Evolutionary conservation across 257 asterid species (phyloP).

Genomic region (Jacaranda mimosifolia): DNA sequence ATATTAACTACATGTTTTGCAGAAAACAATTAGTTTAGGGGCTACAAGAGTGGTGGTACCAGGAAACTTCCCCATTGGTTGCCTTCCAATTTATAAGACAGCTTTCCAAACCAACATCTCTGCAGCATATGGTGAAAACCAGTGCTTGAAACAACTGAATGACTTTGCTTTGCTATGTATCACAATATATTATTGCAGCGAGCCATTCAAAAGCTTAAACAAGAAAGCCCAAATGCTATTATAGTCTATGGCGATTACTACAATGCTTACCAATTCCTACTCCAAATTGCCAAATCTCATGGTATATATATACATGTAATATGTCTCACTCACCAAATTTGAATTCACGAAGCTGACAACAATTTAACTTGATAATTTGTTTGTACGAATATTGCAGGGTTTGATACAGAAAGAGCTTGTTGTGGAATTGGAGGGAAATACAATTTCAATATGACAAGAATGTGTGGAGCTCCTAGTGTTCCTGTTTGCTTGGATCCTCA

Average conservation of each 20-base stretch:
- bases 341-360: neutral
- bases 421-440: slow-evolving; percentile 38
- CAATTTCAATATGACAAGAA: slow-evolving; percentile 17
- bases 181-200: slow-evolving; percentile 23
- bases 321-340: no score
- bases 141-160: slow-evolving; percentile 26
- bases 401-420: slow-evolving; percentile 21
- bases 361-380: neutral
- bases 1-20: neutral
- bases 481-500: slow-evolving; percentile 17
- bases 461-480: slow-evolving; percentile 1
- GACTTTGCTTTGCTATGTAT: slow-evolving; percentile 24
- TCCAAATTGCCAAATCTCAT: neutral
- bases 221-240: slow-evolving; percentile 18
- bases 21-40: slow-evolving; percentile 28
- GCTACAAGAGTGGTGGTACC: slow-evolving; percentile 35
- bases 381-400: neutral
- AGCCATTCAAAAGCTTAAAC: slow-evolving; percentile 2
- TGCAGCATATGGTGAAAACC: slow-evolving; percentile 20
- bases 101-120: slow-evolving; percentile 22
- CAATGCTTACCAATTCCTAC: slow-evolving; percentile 22
- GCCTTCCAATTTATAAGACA: slow-evolving; percentile 30
- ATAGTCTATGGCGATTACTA: slow-evolving; percentile 40
- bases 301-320: no score
- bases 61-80: slow-evolving; percentile 37